Percentiles rank a stretch among this genome's conserved stretches.
These are phyloP conservation scores for Gypsophila paniculata DNA, from an alignment of 179 eudicot genomes.

Conservation along the genomic window DNA sequence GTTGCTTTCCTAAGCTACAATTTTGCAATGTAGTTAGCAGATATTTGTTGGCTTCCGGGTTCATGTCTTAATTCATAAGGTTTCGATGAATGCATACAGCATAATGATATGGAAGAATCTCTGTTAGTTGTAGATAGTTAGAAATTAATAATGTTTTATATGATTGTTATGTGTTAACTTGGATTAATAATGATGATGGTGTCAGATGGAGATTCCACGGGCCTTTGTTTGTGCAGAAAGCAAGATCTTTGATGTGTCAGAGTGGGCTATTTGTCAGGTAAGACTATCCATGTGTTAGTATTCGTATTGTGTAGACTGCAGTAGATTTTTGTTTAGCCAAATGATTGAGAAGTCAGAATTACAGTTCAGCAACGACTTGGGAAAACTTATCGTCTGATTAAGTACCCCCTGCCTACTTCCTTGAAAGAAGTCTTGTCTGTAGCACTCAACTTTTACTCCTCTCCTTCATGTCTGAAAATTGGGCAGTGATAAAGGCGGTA, in stretches of 20 bases:
- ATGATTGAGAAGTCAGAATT: not conserved
- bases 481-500: no score
- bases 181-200: constrained; percentile 16
- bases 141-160: not conserved
- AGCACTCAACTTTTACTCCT: no score
- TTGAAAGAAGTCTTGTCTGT: no score
- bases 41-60: not conserved
- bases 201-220: constrained; percentile 89
- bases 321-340: not conserved
- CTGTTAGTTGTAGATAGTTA: not conserved
- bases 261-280: constrained; percentile 88
- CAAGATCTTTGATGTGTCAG: constrained; percentile 91
- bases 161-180: not conserved
- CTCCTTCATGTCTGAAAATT: no score
- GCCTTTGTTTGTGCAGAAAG: constrained; percentile 98
- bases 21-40: not conserved
- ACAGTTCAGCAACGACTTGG: not conserved
- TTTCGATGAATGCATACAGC: not conserved
- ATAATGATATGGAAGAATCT: not conserved
- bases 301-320: not conserved
- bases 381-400: no score
- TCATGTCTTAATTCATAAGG: not conserved
- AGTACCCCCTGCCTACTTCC: no score
- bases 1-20: not conserved
- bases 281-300: not conserved